Base-by-base conservation (phyloP, 306 rosid genomes). In the Prunus fruticosa region DNA sequence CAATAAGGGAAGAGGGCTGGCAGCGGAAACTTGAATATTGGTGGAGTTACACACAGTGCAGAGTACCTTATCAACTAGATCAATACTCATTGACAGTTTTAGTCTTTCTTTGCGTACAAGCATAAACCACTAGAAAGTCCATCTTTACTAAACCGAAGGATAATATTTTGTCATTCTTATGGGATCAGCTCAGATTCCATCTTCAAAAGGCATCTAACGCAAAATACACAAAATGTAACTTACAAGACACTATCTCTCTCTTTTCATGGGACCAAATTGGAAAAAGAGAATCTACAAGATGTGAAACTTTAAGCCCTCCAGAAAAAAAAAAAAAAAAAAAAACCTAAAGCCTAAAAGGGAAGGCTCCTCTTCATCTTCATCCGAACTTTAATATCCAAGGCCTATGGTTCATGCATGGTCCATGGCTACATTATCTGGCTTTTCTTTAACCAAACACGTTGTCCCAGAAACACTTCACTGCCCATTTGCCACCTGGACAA, bases 1-100 rank as follows among this genome's bases (percentile, higher is more conserved):
- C 2, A 34, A 5, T 34, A 8, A 34, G 0, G 8, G n/a, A n/a
- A n/a, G n/a, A 34, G 2, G 1, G 0, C 8, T 34, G 0, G 0
- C 2, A 34, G 8, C 8, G 0, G 0, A 5, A 5, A 34, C 2
- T 34, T 0, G 1, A 34, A 34, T 2, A 34, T 6, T 34, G 0
- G 0, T 6, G 41, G 2, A 34, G 2, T 1, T 34, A 34, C 38
- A 28, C 30, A 32, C 7, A 5, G 38, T 32, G 7, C 14, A 46
- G 14, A 10, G 3, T 14, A 46, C 14, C 4, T 11, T 46, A 46
- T 0, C 2, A 46, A 46, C 0, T 32, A 1, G 5, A 32, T 7
- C 7, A 32, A 32, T 32, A 6, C 7, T 32, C 7, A 32, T 32
- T 32, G 38, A 32, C 14, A 51, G 1, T 5, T 51, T 51, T 51